Conservation (phyloP, 1,284 basidiomycete species). For the Ustilago bromivora region DNA sequence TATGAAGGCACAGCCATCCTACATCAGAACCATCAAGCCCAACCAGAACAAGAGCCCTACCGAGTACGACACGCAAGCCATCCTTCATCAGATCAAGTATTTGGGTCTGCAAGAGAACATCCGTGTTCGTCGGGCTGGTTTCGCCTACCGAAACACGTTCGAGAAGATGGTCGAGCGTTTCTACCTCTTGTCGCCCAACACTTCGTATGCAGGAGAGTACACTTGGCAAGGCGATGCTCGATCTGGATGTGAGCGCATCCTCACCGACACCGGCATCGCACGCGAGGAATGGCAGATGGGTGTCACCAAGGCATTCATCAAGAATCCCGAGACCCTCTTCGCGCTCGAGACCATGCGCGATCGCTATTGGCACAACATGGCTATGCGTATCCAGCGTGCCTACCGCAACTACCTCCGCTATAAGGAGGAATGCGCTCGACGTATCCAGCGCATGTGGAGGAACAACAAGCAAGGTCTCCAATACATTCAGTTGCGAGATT, state of each 20-base stretch:
- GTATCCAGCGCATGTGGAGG: constrained; percentile 98
- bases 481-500: constrained; percentile 89
- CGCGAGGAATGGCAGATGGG: constrained; percentile 99
- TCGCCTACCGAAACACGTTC: constrained; percentile 96
- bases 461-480: constrained; percentile 94
- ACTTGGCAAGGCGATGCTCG: constrained; percentile 92
- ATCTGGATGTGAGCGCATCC: constrained; percentile 91
- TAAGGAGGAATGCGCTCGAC: constrained; percentile 91
- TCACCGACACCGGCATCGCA: constrained; percentile 93
- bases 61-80: constrained; percentile 94
- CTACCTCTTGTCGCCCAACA: constrained; percentile 92
- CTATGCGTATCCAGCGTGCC: constrained; percentile 92
- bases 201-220: constrained; percentile 98
- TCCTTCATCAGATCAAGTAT: constrained; percentile 99
- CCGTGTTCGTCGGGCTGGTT: constrained; percentile 93
- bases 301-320: constrained; percentile 98
- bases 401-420: constrained; percentile 96
- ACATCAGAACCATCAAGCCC: constrained; percentile 99
- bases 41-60: constrained; percentile 93
- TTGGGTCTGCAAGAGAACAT: constrained; percentile 99
- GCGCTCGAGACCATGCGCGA: constrained; percentile 99
- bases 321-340: constrained; percentile 98
- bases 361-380: constrained; percentile 99
- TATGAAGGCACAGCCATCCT: constrained; percentile 95
- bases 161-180: constrained; percentile 94